Evolutionary conservation across 768 basidiomycete genomes (phyloP).

Genomic region (Lactifluus subvellereus): DNA sequence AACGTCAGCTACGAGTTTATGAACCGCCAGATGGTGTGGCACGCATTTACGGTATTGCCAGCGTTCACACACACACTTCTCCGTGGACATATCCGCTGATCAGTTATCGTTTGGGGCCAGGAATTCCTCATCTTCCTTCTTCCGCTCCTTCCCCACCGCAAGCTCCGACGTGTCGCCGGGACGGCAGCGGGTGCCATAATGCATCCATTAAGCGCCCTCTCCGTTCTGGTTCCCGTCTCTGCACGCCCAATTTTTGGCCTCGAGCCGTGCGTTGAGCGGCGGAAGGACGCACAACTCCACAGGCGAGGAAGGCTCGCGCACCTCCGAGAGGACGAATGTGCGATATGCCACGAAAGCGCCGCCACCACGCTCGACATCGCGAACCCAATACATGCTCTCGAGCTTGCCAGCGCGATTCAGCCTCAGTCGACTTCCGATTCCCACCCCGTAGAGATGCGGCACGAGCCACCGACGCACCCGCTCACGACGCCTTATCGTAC

Average conservation of each 20-base stretch:
- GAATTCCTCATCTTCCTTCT: slow-evolving; percentile 93
- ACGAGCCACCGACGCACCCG: slow-evolving; percentile 51
- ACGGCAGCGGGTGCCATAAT: slow-evolving; percentile 27
- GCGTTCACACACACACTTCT: neutral
- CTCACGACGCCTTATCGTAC: slow-evolving; percentile 80
- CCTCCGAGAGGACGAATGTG: slow-evolving; percentile 73
- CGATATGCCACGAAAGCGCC: slow-evolving; percentile 81
- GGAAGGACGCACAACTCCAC: slow-evolving; percentile 2
- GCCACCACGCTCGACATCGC: slow-evolving; percentile 53
- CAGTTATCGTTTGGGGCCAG: slow-evolving; percentile 36
- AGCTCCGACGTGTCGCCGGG: slow-evolving; percentile 52
- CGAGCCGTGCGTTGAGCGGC: neutral
- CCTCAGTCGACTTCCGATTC: slow-evolving; percentile 23
- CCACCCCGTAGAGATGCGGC: slow-evolving; percentile 29
- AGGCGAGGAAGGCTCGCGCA: slow-evolving; percentile 58
- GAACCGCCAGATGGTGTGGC: slow-evolving; percentile 99
- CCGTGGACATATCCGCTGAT: neutral
- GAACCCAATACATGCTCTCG: slow-evolving; percentile 47
- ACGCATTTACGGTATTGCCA: slow-evolving; percentile 83
- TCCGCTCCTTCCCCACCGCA: slow-evolving; percentile 71
- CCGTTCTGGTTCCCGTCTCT: slow-evolving; percentile 31
- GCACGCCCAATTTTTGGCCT: slow-evolving; percentile 29
- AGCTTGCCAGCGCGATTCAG: slow-evolving; percentile 29
- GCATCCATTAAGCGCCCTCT: slow-evolving; percentile 27
- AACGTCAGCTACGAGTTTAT: slow-evolving; percentile 98